Percentiles rank a stretch among this genome's conserved stretches.
Evolutionary conservation across 371 early-diverging fungal genomes (phyloP).

Genomic region (Apophysomyces trapeziformis): DNA sequence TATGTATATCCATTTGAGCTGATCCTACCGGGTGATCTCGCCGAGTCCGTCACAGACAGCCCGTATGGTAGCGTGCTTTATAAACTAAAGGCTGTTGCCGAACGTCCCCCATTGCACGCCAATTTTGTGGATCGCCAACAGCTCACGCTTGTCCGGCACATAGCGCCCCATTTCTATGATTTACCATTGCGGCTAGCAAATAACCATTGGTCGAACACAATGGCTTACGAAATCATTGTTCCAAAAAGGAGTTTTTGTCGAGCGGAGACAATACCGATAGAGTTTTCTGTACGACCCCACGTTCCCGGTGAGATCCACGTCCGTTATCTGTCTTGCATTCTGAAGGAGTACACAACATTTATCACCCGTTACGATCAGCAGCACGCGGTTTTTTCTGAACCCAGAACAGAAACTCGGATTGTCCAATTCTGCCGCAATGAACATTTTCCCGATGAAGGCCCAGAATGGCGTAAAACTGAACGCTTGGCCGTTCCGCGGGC

Average conservation of each 20-base stretch:
- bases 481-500: constrained; percentile 27
- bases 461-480: constrained; percentile 32
- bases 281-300: constrained; percentile 29
- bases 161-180: constrained; percentile 3
- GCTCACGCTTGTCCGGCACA: constrained; percentile 19
- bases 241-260: constrained; percentile 27
- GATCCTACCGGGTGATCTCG: constrained; percentile 37
- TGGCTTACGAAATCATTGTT: constrained; percentile 30
- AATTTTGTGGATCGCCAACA: constrained; percentile 29
- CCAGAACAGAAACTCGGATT: constrained; percentile 35
- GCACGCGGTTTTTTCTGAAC: constrained; percentile 9
- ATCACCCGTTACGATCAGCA: constrained; percentile 11
- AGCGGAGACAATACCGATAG: constrained; percentile 41
- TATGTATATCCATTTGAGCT: constrained; percentile 34
- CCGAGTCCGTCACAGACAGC: constrained; percentile 41
- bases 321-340: constrained; percentile 35
- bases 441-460: constrained; percentile 23
- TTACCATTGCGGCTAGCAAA: constrained; percentile 29
- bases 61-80: constrained; percentile 41
- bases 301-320: constrained; percentile 23
- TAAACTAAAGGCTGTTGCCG: constrained; percentile 42
- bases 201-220: constrained; percentile 28
- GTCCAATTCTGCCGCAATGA: constrained; percentile 41
- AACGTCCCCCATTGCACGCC: constrained; percentile 36
- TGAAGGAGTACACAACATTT: constrained; percentile 47